Base-by-base conservation (phyloP, 2,329 filamentous ascomycete genomes). In the Sphaerulina musiva region DNA sequence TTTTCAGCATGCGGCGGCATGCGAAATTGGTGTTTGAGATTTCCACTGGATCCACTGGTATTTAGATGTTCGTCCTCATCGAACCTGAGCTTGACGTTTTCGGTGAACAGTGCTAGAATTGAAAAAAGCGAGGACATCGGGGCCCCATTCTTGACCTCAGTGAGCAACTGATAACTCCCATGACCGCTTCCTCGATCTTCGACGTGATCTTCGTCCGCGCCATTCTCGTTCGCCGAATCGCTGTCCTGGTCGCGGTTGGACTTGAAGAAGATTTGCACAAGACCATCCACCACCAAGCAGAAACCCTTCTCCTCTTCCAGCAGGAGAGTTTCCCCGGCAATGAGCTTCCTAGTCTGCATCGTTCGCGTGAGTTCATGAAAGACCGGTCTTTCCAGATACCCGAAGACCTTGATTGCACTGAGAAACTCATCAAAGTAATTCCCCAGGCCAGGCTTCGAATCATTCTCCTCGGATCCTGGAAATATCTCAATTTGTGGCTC, bases 41-140 rank as follows among this genome's bases (percentile, higher is more conserved):
- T 59, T 10, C 55, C 52, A 46, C 59, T 57, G 3, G 62, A 62
- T 7, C 51, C 53, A 50, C 53, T 60, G 9, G 59, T 49, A 5
- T 60, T 57, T 3, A 60, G 36, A 6, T 85, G 80, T 4, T 87
- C 84, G n/a, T 85, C 83, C 42, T 79, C 77, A 0, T 85, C 81
- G 59, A 85, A 78, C 20, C 84, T 82, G 34, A 98, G 75, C 60
- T 87, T 87, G 50, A 98, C 84, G 65, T 96, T 91, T 69, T 98
- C 93, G 2, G 93, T 98, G 67, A 98, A 98, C 0, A 98, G 77
- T 1, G 92, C 95, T 72, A 98, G 83, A 62, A 98, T 95, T 0
- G 93, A 97, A 71, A 98, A 98, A 1, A 98, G 74, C 0, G 93
- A 98, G 4, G 93, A 98, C 92, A 98, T 96, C 1, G 95, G 92